Conservation (phyloP, 2,329 filamentous ascomycete species). For the Fusarium pseudonygamai region DNA sequence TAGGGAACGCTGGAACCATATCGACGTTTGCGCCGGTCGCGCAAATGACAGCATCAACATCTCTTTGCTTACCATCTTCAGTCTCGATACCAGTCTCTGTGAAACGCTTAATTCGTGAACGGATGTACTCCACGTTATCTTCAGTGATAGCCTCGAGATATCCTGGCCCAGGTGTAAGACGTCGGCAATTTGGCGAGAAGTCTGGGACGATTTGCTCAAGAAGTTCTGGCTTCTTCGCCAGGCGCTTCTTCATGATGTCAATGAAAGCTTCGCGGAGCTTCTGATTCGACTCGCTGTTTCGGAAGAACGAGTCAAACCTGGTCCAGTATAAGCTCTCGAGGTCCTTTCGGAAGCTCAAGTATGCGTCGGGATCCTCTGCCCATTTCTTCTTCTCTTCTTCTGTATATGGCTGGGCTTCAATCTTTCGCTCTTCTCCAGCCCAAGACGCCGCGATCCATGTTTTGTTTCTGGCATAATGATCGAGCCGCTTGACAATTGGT, state of each 20-base stretch:
- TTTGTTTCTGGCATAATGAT: slow-evolving; percentile 71
- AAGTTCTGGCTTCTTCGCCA: slow-evolving; percentile 65
- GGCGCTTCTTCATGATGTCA: slow-evolving; percentile 61
- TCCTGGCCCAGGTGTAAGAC: slow-evolving; percentile 72
- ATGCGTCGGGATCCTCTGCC: slow-evolving; percentile 64
- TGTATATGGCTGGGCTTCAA: slow-evolving; percentile 64
- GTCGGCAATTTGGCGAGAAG: slow-evolving; percentile 71
- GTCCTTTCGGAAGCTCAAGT: slow-evolving; percentile 67
- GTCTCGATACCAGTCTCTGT: slow-evolving; percentile 69
- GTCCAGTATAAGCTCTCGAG: slow-evolving; percentile 71
- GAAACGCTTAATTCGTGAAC: slow-evolving; percentile 65
- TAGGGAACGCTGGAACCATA: slow-evolving; percentile 67
- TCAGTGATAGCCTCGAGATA: slow-evolving; percentile 72
- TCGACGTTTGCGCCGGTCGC: slow-evolving; percentile 73
- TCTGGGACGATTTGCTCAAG: slow-evolving; percentile 66
- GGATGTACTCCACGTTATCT: slow-evolving; percentile 70
- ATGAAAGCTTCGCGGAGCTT: slow-evolving; percentile 56
- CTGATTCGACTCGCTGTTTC: slow-evolving; percentile 60
- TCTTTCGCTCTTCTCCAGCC: slow-evolving; percentile 62
- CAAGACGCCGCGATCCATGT: slow-evolving; percentile 76
- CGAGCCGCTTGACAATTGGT: slow-evolving; percentile 58
- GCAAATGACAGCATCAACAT: slow-evolving; percentile 73
- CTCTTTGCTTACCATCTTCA: slow-evolving; percentile 62
- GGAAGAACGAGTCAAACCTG: slow-evolving; percentile 64
- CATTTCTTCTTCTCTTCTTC: slow-evolving; percentile 67